These are phyloP conservation scores for Lachnellula arida DNA, from an alignment of 2,329 filamentous ascomycete genomes.

Conservation along the genomic window DNA sequence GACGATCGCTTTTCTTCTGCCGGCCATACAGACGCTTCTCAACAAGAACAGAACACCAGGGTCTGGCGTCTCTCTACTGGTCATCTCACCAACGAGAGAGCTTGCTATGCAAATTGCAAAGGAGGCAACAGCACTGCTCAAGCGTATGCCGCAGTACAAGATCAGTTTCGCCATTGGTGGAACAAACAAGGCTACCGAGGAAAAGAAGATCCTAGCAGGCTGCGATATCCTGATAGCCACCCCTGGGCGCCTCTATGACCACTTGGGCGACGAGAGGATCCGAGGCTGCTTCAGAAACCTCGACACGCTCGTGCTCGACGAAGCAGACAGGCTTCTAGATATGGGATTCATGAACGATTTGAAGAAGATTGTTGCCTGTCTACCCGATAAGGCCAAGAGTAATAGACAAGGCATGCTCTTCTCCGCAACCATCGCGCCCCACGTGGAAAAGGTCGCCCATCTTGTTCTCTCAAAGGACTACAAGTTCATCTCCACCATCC, in stretches of 20 bases:
- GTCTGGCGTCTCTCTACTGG: conserved; percentile 61
- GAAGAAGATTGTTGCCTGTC: conserved; percentile 50
- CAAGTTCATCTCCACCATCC: conserved; percentile 86
- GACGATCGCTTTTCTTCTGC: conserved; percentile 87
- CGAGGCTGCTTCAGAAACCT: conserved; percentile 49
- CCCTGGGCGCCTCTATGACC: conserved; percentile 78
- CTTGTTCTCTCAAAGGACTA: conserved; percentile 78
- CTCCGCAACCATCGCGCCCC: conserved; percentile 83
- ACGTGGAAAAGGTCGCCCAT: conserved; percentile 74
- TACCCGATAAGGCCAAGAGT: conserved; percentile 60
- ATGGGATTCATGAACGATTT: conserved; percentile 75
- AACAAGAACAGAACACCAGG: conserved; percentile 34
- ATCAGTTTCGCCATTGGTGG: conserved; percentile 85
- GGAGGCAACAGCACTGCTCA: conserved; percentile 55
- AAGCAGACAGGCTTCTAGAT: conserved; percentile 97
- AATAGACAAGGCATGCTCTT: conserved; percentile 90
- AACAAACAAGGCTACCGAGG: conserved; percentile 67
- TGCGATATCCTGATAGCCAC: conserved; percentile 90
- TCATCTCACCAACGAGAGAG: conserved; percentile 77
- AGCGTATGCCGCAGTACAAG: conserved; percentile 34
- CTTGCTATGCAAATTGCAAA: conserved; percentile 74
- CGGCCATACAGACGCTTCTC: conserved; percentile 68
- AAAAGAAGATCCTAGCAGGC: conserved; percentile 65
- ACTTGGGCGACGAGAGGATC: conserved; percentile 54
- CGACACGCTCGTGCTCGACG: conserved; percentile 89